Evolutionary conservation across 2,329 filamentous ascomycete species (phyloP).

Genomic region (Trichoderma asperellum): DNA sequence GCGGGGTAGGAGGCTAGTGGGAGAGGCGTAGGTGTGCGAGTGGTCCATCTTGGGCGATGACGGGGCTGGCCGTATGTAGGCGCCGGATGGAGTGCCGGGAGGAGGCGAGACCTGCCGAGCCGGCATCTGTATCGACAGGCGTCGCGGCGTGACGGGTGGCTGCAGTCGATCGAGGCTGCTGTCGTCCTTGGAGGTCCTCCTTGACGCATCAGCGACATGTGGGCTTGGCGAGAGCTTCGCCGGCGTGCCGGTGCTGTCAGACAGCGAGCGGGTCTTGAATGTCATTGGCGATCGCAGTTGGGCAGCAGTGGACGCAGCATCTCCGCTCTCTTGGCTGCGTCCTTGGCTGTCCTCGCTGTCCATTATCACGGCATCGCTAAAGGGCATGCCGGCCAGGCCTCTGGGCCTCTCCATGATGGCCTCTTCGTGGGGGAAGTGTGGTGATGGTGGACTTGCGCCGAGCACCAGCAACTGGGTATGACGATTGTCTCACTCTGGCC

Average conservation of each 20-base stretch:
- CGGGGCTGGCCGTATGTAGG: constrained; percentile 62
- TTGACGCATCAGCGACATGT: constrained; percentile 57
- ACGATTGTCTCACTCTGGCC: not conserved
- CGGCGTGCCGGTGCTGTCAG: constrained; percentile 63
- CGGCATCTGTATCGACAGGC: constrained; percentile 53
- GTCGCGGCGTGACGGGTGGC: constrained; percentile 71
- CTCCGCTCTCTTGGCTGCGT: constrained; percentile 2
- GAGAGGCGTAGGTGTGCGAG: constrained; percentile 82
- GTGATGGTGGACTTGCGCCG: not conserved
- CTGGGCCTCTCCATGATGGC: constrained; percentile 24
- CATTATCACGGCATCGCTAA: constrained; percentile 26
- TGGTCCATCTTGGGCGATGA: constrained; percentile 86
- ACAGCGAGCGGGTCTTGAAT: constrained; percentile 65
- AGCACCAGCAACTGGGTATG: not conserved
- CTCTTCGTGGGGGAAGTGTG: not conserved
- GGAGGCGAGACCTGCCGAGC: constrained; percentile 44
- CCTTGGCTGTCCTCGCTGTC: constrained; percentile 24
- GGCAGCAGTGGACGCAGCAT: constrained; percentile 22
- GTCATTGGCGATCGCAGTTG: constrained; percentile 47
- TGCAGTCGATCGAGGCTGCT: constrained; percentile 53
- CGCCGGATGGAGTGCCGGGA: constrained; percentile 42
- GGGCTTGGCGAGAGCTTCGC: constrained; percentile 62
- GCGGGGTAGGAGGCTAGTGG: constrained; percentile 83
- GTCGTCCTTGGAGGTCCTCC: constrained; percentile 68
- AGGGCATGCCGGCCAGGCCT: constrained; percentile 9